Base-by-base conservation (phyloP, 768 basidiomycete genomes). In the Rhizopogon vesiculosus region DNA sequence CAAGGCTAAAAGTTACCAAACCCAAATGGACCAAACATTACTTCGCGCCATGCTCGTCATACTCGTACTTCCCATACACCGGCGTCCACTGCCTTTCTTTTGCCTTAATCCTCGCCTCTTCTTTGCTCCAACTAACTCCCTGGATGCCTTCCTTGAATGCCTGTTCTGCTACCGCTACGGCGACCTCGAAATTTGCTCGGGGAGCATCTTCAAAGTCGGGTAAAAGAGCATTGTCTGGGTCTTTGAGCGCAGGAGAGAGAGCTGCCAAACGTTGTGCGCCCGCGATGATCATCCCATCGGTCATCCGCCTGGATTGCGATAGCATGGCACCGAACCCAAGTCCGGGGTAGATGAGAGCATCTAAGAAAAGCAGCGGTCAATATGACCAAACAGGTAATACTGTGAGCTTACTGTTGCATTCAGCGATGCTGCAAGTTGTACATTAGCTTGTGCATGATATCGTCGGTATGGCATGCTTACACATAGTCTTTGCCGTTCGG, bases 251-350 rank as follows among this genome's bases (percentile, higher is more conserved):
- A 2, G 91, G 91, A 0, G 91, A 84, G 42, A 94, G 80, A 7
- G 82, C 74, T 0, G 91, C 89, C 39, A 95, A 85, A 12, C 85
- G 80, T 28, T 75, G 78, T 0, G 90, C 84, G 8, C 89, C 92
- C 2, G 87, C 87, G 41, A 92, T 84, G 67, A 95, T 88, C 93
- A 95, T 93, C n/a, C 78, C 81, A 68, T 93, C 89, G 1, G 89
- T 86, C 62, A 95, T 77, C 7, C 65, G 70, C 5, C 79, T 75
- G 0, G 89, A 83, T 56, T 84, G 74, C 9, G 83, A 74, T 25
- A 92, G 73, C 62, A 93, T 84, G 40, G 89, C 79, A 38, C 92
- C 92, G 57, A 90, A 85, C 7, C 91, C 91, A 33, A 94, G 79
- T 25, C 90, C 93, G 3, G 92, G 91, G 69, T 92, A 93, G 49